Evolutionary conservation across 495 filamentous ascomycete genomes (phyloP), one percentile per base, ranked within the genome.

Genomic region (Penicillium longicatenatum): DNA sequence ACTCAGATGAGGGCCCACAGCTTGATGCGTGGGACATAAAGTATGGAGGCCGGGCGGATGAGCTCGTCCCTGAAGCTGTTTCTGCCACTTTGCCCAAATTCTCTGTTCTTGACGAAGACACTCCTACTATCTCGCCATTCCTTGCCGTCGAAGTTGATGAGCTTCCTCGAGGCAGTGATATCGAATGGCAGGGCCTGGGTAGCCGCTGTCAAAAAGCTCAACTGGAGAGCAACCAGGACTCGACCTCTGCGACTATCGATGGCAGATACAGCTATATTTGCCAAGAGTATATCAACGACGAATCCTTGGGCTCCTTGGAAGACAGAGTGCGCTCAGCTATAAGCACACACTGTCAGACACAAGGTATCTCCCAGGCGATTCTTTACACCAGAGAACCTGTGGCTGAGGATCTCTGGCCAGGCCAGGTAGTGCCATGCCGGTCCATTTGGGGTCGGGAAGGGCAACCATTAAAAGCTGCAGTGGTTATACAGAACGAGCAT

Each of bases 21-120:
- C 73, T 87, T 52, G 91, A 95, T 73, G 75, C 84, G 5, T 94
- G 91, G 91, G 87, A 93, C 66, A 76, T 77, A 52, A 84, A 75
- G 59, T 82, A 86, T 57, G 84, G 87, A 53, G 68, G 67, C 8
- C 58, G 64, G 33, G 70, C 53, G 17, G 60, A 66, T 31, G 69
- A 71, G 22, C 45, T 65, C 41, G 53, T 48, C 2, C 54, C 54
- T 24, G 47, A 61, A 33, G 35, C 55, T 6, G 35, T 49, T 49
- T 59, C 47, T 44, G 55, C 63, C 7, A 54, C 43, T 24, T 50
- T 76, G 30, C 72, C 77, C 14, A 61, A 70, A n/a, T 74, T 76
- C 30, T 59, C 58, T 7, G 60, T 70, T 7, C 46, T 68, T 2
- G 43, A 55, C 26, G 64, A 67, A 42, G 56, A 57, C 16, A 52